A percentile compares a stretch with the other conserved stretches of the same genome.
Evolutionary conservation across 257 asterid genomes (phyloP).

Genomic region (Pogostemon cablin): DNA sequence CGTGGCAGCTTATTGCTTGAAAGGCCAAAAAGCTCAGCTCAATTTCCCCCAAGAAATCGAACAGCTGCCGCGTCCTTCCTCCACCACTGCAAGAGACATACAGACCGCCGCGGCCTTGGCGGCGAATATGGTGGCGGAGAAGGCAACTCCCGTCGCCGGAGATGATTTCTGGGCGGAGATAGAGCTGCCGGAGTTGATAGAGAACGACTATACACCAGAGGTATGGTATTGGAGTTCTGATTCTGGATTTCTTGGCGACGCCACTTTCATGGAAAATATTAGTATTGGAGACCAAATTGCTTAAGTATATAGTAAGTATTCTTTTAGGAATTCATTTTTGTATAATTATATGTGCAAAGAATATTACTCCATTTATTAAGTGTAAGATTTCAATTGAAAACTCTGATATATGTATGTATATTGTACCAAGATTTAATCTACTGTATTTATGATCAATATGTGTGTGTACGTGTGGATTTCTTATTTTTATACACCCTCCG

Average conservation of each 20-base stretch:
- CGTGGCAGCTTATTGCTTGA: slow-evolving; percentile 62
- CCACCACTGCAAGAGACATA: slow-evolving; percentile 50
- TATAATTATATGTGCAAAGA: background rate
- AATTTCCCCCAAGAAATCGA: slow-evolving; percentile 54
- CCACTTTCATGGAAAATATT: slow-evolving; percentile 18
- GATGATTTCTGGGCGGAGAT: slow-evolving; percentile 64
- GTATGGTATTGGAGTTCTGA: slow-evolving; percentile 39
- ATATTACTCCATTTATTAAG: no score
- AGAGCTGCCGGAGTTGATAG: slow-evolving; percentile 51
- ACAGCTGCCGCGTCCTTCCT: slow-evolving; percentile 47
- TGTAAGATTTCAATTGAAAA: no score
- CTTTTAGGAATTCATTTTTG: slow-evolving; percentile 5
- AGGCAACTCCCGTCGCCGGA: slow-evolving; percentile 1
- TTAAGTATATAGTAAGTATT: slow-evolving; percentile 10
- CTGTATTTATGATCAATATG: no score
- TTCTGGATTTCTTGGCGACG: slow-evolving; percentile 29
- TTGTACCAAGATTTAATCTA: no score
- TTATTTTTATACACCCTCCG: no score
- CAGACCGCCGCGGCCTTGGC: slow-evolving; percentile 70
- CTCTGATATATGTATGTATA: no score
- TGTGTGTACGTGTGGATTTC: no score
- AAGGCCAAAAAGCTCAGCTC: slow-evolving; percentile 52
- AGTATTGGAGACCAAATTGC: background rate
- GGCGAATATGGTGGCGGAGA: slow-evolving; percentile 35
- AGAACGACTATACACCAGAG: slow-evolving; percentile 31